These are phyloP conservation scores for Penicillium sp. DNA, from an alignment of 2,329 filamentous ascomycete species.

Conservation along the genomic window DNA sequence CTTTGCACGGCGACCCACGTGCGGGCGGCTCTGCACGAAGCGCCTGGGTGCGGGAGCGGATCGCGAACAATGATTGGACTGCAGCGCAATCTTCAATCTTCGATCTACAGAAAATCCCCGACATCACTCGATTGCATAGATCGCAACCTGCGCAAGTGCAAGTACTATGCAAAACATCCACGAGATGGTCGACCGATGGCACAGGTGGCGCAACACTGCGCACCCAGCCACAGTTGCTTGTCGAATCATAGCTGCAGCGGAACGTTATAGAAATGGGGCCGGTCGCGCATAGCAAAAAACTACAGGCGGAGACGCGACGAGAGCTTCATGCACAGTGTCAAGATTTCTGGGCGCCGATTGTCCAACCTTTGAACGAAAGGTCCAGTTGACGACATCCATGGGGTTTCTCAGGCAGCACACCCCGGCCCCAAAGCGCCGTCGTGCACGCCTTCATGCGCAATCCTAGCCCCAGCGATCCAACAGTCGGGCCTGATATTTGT, in stretches of 20 bases:
- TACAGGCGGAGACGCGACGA: constrained; percentile 16
- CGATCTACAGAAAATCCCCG: too few species aligned
- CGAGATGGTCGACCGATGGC: not conserved
- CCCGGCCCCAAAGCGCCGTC: not conserved
- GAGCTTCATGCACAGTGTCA: not conserved
- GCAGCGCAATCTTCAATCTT: too few species aligned
- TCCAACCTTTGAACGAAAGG: not conserved
- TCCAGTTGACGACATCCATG: not conserved
- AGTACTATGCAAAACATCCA: not conserved
- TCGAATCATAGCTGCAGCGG: constrained; percentile 17
- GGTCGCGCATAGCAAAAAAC: constrained; percentile 6
- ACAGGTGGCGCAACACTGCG: constrained; percentile 8
- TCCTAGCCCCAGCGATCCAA: constrained; percentile 37
- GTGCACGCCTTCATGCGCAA: too few species aligned
- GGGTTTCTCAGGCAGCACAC: not conserved
- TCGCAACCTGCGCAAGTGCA: not conserved
- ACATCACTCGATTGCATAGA: not conserved
- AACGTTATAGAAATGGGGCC: constrained; percentile 4
- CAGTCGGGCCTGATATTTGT: constrained; percentile 36
- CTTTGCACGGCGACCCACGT: not conserved
- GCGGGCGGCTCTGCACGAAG: not conserved
- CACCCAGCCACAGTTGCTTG: constrained; percentile 14
- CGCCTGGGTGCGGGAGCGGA: not conserved
- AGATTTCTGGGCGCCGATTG: not conserved
- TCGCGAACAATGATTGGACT: not conserved